Evolutionary conservation across 371 early-diverging fungal genomes (phyloP).

Genomic region (Ordospora colligata): DNA sequence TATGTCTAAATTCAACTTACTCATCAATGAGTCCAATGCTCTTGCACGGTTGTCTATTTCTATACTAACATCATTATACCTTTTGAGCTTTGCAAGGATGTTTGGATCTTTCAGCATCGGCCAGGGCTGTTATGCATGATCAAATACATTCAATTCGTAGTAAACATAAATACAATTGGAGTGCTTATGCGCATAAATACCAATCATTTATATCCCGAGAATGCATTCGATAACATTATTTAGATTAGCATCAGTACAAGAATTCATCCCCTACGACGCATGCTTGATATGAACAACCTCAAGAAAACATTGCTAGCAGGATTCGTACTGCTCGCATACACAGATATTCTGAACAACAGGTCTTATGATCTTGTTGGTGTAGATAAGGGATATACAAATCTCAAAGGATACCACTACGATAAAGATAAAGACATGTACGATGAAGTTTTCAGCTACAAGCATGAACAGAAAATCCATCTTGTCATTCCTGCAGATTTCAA

Average conservation of each 20-base stretch:
- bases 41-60: background rate
- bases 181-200: no score
- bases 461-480: slow-evolving; percentile 7
- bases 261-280: background rate
- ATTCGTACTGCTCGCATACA: slow-evolving; percentile 27
- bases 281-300: background rate
- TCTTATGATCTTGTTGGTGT: slow-evolving; percentile 30
- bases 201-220: no score
- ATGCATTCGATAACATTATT: no score
- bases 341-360: slow-evolving; percentile 27
- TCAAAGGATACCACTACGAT: slow-evolving; percentile 21
- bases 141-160: no score
- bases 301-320: slow-evolving; percentile 6
- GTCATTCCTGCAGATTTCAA: slow-evolving; percentile 21
- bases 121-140: background rate
- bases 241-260: background rate
- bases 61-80: background rate
- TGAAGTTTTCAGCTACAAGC: slow-evolving; percentile 6
- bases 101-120: background rate
- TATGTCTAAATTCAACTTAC: slow-evolving; percentile 1
- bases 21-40: background rate
- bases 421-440: slow-evolving; percentile 2
- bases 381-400: background rate
- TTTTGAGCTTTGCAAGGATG: background rate
- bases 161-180: no score